Conservation (phyloP, 1,139 yeast species). For the Blastobotrys buckinghamii region DNA sequence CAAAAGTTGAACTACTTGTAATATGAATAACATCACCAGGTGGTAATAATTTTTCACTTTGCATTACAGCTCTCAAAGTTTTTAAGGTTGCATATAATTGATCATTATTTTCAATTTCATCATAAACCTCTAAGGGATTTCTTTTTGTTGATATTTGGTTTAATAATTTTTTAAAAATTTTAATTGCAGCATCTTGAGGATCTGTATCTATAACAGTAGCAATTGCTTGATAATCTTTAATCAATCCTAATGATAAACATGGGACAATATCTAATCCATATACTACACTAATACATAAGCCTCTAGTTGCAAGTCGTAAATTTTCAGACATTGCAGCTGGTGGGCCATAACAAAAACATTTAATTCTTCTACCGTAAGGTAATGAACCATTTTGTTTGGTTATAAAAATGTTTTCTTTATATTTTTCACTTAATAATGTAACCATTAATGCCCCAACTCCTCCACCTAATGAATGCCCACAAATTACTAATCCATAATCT, state of each 20-base stretch:
- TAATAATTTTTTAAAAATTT: conserved; percentile 26
- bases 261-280: conserved; percentile 35
- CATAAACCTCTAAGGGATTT: conserved; percentile 22
- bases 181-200: conserved; percentile 26
- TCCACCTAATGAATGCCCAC: conserved; percentile 36
- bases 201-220: conserved; percentile 29
- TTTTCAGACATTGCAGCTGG: conserved; percentile 31
- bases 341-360: conserved; percentile 34
- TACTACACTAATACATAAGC: conserved; percentile 31
- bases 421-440: conserved; percentile 26
- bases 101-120: conserved; percentile 26
- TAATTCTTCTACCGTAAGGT: conserved; percentile 30
- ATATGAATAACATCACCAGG: conserved; percentile 34
- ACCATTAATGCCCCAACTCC: conserved; percentile 34
- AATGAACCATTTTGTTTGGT: conserved; percentile 15
- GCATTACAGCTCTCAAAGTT: conserved; percentile 29
- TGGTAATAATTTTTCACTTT: conserved; percentile 32
- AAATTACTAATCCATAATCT: conserved; percentile 31
- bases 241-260: conserved; percentile 31
- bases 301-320: conserved; percentile 26
- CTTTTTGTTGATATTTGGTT: conserved; percentile 28
- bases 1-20: conserved; percentile 17
- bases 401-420: conserved; percentile 20
- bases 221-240: conserved; percentile 32
- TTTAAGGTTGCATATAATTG: conserved; percentile 28